These are phyloP conservation scores for Pleurotus tuber-regium DNA, from an alignment of 768 basidiomycete species.

Conservation along the genomic window DNA sequence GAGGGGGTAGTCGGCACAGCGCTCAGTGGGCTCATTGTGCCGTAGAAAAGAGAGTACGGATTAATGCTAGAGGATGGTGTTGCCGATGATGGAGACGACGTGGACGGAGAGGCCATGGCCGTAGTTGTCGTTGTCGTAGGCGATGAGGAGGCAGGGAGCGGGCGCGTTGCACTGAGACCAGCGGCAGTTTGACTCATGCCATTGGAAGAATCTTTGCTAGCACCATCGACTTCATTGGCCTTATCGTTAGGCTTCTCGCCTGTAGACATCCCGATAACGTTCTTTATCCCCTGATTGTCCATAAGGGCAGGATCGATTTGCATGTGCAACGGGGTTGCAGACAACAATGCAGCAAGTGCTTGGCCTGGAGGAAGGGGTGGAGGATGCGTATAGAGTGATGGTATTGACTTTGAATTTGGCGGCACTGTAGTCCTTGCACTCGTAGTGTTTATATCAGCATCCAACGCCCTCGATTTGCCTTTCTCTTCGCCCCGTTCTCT, in stretches of 20 bases:
- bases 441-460: not conserved
- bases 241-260: not conserved
- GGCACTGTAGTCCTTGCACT: not conserved
- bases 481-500: not conserved
- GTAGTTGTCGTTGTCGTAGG: slow-evolving; percentile 6
- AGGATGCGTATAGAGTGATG: not conserved
- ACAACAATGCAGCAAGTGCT: slow-evolving; percentile 1
- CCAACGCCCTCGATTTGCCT: not conserved
- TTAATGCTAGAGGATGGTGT: slow-evolving; percentile 26
- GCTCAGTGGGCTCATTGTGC: slow-evolving; percentile 3
- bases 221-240: not conserved
- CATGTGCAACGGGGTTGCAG: not conserved
- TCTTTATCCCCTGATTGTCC: slow-evolving; percentile 3
- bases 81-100: slow-evolving; percentile 1
- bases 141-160: slow-evolving; percentile 4
- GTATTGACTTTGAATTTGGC: not conserved
- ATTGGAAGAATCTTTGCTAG: slow-evolving; percentile 7
- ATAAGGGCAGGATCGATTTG: slow-evolving; percentile 6
- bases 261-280: not conserved
- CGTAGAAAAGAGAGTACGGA: slow-evolving; percentile 42
- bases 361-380: not conserved
- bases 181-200: slow-evolving; percentile 13
- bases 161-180: slow-evolving; percentile 10
- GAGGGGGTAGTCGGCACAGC: slow-evolving; percentile 29
- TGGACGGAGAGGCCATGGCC: slow-evolving; percentile 1